phyloP scores from a whole-genome alignment of 1,284 basidiomycete genomes.

The Ustilago cynodontis region DNA sequence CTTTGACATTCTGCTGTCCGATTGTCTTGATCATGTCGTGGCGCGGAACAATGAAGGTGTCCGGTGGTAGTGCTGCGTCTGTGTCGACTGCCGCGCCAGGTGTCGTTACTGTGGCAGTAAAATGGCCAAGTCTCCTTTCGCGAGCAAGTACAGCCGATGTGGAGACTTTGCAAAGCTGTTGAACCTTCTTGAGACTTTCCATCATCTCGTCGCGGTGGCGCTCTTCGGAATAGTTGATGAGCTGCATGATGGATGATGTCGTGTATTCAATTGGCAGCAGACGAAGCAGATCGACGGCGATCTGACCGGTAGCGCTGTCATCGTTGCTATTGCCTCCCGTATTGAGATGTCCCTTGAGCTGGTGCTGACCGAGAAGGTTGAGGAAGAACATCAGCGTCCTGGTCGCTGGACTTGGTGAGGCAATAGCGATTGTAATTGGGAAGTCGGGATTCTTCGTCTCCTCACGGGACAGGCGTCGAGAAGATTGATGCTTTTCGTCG shows the following conservation, averaged over 20 bases:
- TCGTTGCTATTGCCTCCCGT: background rate
- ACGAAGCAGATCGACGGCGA: slow-evolving; percentile 51
- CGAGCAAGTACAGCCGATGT: slow-evolving; percentile 39
- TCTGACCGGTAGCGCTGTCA: slow-evolving; percentile 12
- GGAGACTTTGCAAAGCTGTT: slow-evolving; percentile 31
- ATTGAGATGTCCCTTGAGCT: background rate
- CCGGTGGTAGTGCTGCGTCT: slow-evolving; percentile 22
- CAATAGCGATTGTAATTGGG: slow-evolving; percentile 48
- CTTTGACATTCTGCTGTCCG: slow-evolving; percentile 31
- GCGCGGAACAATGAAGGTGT: slow-evolving; percentile 44
- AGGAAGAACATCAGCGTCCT: slow-evolving; percentile 53
- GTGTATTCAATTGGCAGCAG: slow-evolving; percentile 48
- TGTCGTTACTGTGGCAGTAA: slow-evolving; percentile 15
- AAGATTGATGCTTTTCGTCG: background rate
- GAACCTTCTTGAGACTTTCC: slow-evolving; percentile 43
- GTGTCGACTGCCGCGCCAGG: slow-evolving; percentile 1
- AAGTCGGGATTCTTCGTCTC: slow-evolving; percentile 25
- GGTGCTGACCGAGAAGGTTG: slow-evolving; percentile 30
- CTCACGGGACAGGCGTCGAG: background rate
- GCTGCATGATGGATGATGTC: slow-evolving; percentile 51
- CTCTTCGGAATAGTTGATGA: slow-evolving; percentile 48
- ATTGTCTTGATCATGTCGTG: slow-evolving; percentile 42
- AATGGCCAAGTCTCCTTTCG: slow-evolving; percentile 25
- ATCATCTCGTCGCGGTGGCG: slow-evolving; percentile 50
- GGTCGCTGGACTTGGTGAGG: slow-evolving; percentile 48